Percentiles rank a stretch among this genome's conserved stretches.
Evolutionary conservation across 2,329 filamentous ascomycete genomes (phyloP).

Genomic region (Pyrenochaeta sp.): DNA sequence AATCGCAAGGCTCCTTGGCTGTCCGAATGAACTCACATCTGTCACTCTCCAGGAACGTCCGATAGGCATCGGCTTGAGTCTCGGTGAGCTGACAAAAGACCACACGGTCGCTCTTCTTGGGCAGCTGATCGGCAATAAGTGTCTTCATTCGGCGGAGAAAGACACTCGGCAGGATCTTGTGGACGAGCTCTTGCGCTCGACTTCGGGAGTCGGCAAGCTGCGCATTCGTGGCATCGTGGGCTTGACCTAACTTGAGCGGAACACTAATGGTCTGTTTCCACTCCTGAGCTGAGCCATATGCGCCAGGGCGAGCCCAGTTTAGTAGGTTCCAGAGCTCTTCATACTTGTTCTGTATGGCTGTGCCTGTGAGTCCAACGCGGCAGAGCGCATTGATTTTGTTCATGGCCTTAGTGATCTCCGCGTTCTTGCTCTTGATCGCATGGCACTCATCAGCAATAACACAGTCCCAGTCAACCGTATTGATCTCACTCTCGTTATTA

Average conservation of each 20-base stretch:
- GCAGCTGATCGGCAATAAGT: constrained; percentile 88
- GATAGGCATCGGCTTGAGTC: constrained; percentile 82
- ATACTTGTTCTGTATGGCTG: constrained; percentile 97
- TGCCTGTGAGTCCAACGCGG: constrained; percentile 91
- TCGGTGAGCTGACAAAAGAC: constrained; percentile 93
- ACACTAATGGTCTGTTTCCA: constrained; percentile 83
- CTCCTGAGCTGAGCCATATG: constrained; percentile 70
- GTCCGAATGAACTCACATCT: constrained; percentile 73
- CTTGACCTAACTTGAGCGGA: constrained; percentile 86
- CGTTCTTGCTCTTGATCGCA: constrained; percentile 78
- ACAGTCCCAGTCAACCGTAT: constrained; percentile 90
- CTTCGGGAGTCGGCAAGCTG: constrained; percentile 83
- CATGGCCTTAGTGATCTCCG: constrained; percentile 85
- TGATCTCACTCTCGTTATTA: constrained; percentile 78
- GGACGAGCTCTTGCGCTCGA: constrained; percentile 83
- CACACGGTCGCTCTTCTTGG: constrained; percentile 92
- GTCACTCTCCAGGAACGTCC: constrained; percentile 78
- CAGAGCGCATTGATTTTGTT: constrained; percentile 90
- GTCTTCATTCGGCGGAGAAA: constrained; percentile 94
- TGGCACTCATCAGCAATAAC: constrained; percentile 96
- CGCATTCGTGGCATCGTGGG: constrained; percentile 85
- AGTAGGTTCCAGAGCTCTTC: constrained; percentile 95
- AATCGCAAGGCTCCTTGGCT: constrained; percentile 74
- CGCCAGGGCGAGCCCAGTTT: constrained; percentile 93
- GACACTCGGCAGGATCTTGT: constrained; percentile 87